Conservation (phyloP, 352 stramenopile genomes). For the Thalassiosira hispida region DNA sequence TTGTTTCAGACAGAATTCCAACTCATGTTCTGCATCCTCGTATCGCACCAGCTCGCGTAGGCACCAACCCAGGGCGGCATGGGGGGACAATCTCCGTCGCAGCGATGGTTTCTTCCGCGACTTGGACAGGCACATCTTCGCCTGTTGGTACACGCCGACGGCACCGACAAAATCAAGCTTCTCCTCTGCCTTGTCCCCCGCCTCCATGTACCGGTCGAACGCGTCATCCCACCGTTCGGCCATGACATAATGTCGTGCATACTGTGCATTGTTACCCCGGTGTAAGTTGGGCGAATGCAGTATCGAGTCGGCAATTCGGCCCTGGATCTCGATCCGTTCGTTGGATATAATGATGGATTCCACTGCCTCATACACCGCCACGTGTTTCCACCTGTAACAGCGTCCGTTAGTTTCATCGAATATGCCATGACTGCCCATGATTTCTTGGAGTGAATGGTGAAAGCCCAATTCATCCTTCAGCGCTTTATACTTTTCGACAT, state of each 20-base stretch:
- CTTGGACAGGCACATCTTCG: conserved; percentile 19
- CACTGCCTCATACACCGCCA: conserved; percentile 48
- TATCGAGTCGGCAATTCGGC: conserved; percentile 33
- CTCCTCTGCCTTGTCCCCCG: conserved; percentile 35
- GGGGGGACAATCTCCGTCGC: conserved; percentile 20
- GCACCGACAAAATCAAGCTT: conserved; percentile 41
- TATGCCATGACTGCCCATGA: conserved; percentile 33
- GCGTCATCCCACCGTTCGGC: conserved; percentile 38
- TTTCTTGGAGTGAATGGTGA: conserved; percentile 16
- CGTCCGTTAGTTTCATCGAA: conserved; percentile 33
- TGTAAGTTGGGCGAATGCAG: neutral
- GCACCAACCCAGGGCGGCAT: conserved; percentile 26
- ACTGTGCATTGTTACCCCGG: conserved; percentile 4
- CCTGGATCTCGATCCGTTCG: conserved; percentile 51
- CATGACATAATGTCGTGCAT: conserved; percentile 40
- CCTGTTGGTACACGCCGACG: conserved; percentile 42
- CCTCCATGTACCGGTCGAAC: conserved; percentile 49
- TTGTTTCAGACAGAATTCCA: conserved; percentile 36
- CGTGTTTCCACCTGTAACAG: conserved; percentile 46
- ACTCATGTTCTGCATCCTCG: conserved; percentile 46
- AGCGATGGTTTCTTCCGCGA: conserved; percentile 17
- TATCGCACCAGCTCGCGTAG: conserved; percentile 47
- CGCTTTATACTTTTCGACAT: conserved; percentile 26
- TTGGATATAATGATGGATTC: conserved; percentile 48
- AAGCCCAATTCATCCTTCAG: conserved; percentile 31